phyloP scores from a whole-genome alignment of 768 basidiomycete species.

The Phylloporus sp. region DNA sequence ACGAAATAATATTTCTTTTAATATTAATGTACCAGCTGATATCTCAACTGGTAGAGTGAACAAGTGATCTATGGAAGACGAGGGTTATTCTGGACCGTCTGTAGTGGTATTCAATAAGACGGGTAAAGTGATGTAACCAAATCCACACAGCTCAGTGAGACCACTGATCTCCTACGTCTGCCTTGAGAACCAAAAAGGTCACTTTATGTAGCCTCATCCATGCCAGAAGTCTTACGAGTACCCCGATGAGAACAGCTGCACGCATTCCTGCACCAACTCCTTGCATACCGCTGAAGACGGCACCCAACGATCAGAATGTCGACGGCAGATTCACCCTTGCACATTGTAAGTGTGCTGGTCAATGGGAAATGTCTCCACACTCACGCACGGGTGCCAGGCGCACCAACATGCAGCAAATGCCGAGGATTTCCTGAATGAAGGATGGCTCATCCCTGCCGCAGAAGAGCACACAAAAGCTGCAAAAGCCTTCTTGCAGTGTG shows the following conservation, averaged over 20 bases:
- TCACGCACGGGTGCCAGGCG: constrained; percentile 46
- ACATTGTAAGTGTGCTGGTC: constrained; percentile 36
- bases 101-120: too few relatives aligned
- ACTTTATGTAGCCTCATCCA: neutral
- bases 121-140: neutral
- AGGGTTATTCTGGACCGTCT: too few relatives aligned
- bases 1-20: too few relatives aligned
- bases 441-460: constrained; percentile 66
- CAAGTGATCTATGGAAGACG: too few relatives aligned
- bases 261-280: neutral
- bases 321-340: constrained; percentile 46
- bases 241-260: constrained; percentile 3
- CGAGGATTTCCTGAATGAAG: constrained; percentile 63
- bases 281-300: too few relatives aligned
- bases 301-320: constrained; percentile 24
- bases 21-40: too few relatives aligned
- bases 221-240: neutral
- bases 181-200: neutral
- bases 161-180: too few relatives aligned
- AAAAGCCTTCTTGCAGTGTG: constrained; percentile 67
- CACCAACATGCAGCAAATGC: constrained; percentile 81
- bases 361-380: neutral
- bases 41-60: too few relatives aligned
- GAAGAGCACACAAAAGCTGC: constrained; percentile 77
- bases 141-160: neutral